A percentile compares a stretch with the other conserved stretches of the same genome.
Evolutionary conservation across 1,284 basidiomycete genomes (phyloP).

Genomic region (Ustilago vetiveriae): DNA sequence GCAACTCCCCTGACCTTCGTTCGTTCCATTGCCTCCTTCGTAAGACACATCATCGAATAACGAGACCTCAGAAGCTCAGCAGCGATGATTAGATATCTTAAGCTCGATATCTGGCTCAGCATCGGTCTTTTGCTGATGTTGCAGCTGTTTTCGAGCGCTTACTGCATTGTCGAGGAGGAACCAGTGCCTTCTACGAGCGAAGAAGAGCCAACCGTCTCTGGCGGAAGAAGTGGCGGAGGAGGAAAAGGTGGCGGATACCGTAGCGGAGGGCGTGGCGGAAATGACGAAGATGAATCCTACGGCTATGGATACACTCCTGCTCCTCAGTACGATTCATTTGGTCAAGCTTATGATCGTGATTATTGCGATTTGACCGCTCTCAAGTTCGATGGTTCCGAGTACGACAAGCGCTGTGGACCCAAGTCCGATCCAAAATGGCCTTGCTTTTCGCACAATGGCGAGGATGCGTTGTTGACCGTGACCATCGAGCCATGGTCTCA

Average conservation of each 20-base stretch:
- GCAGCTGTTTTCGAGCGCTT: not conserved
- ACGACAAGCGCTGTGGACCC: constrained; percentile 2
- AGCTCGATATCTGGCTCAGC: not conserved
- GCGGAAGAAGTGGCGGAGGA: too few relatives aligned
- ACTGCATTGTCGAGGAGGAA: not conserved
- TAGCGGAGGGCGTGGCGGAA: not conserved
- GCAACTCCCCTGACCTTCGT: too few relatives aligned
- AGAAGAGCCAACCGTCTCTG: not conserved
- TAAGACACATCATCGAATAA: not conserved
- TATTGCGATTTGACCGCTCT: constrained; percentile 2
- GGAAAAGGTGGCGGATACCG: too few relatives aligned
- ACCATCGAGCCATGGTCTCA: constrained; percentile 1
- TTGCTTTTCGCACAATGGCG: constrained; percentile 3
- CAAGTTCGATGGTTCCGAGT: not conserved
- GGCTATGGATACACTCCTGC: not conserved
- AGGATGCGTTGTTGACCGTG: not conserved
- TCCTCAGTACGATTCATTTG: not conserved
- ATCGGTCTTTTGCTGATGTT: not conserved
- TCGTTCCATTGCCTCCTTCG: too few relatives aligned
- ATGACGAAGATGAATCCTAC: not conserved
- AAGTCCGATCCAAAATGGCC: constrained; percentile 5
- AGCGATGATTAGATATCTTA: not conserved
- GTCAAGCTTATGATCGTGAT: not conserved
- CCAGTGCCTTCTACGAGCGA: not conserved
- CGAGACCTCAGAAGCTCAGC: not conserved